Base-by-base conservation (phyloP, 768 basidiomycete genomes). In the Boletus pseudo-olivaceus region DNA sequence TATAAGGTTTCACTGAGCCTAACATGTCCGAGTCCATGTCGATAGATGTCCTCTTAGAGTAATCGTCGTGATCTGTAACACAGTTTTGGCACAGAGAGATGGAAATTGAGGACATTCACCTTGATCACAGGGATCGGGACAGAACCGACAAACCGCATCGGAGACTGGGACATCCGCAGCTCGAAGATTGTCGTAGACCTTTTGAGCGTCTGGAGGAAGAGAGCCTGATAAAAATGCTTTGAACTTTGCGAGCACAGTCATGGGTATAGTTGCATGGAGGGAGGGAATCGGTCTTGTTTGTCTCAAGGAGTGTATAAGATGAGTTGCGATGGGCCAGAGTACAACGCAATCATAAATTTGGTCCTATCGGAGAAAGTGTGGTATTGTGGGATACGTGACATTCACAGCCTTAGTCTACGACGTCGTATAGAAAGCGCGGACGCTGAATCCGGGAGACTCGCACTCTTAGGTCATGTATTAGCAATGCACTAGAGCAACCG, bases 1-100 rank as follows among this genome's bases (percentile, higher is more conserved):
- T 82, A 69, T 91, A 93, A 3, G 91, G 87, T 68, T 88, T 88
- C 27, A 93, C 81, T 30, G 85, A 83, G 9, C 94, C 95, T n/a
- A 94, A 73, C 82, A 98, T 82, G 44, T 87, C 80, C 3, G 83
- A 81, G 20, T 87, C 85, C 75, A 81, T 82, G 73, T 98, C 95
- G 33, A 90, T 75, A 37, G 83, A 81, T 64, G 97, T 87, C 48
- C 81, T 83, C 17, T 70, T 71, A 27, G 90, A 85, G 62, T 87
- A 92, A 42, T 84, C 84, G 49, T 87, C 83, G 65, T 91, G 88
- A 53, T 83, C 88, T 88, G 58, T 37, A 55, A 23, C 51, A 27
- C 37, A 59, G 49, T 32, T 43, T 56, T 56, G 60, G 55, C 57
- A 56, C 41, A 45, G 51, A 68, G 67, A 67, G 61, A 68, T 65